Base-by-base conservation (phyloP, 352 stramenopile genomes). In the Globisporangium splendens region DNA sequence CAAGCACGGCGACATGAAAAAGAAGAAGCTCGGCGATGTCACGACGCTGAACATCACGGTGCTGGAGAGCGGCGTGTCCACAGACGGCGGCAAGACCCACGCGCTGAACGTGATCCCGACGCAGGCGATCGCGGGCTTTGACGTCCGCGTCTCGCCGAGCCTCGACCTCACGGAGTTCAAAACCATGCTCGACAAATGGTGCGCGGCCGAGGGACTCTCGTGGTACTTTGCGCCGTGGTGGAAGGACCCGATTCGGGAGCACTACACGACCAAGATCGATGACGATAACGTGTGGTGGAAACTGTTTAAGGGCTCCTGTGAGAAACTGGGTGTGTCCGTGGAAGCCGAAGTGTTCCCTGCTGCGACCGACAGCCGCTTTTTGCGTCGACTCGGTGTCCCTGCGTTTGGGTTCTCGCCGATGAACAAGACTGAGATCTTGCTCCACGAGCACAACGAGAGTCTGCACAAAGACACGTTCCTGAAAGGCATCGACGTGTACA, bases 381-480 rank as follows among this genome's bases (percentile, higher is more conserved):
- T 98, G 13, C 73, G 95, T 49, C 73, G 80, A 21, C 51, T 97
- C 18, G 91, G 89, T 11, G 86, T 98, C 48, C 83, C 86, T 24
- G 93, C 93, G 14, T 73, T 98, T 53, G 95, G 93, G 17, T 98
- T 89, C 57, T 97, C 84, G 44, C 95, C 95, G 8, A 98, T 98
- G 89, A 75, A 83, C 53, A 94, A 97, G 55, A 96, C 87, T 1
- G 82, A 94, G 54, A 95, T 98, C 35, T 66, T 98, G 54, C 72
- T 98, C 18, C 95, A 98, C 64, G 95, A 98, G 75, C 91, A 98
- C 79, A 96, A 98, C 70, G 95, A 98, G 72, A 95, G 90, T 51
- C 71, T 98, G 35, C 78, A 96, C 62, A 86, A 97, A 66, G 77
- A 81, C 49, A 88, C 86, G 20, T 98, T 97, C 62, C 46, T 97